Base-by-base conservation (phyloP, 2,329 filamentous ascomycete genomes). In the Alternaria postmessia region DNA sequence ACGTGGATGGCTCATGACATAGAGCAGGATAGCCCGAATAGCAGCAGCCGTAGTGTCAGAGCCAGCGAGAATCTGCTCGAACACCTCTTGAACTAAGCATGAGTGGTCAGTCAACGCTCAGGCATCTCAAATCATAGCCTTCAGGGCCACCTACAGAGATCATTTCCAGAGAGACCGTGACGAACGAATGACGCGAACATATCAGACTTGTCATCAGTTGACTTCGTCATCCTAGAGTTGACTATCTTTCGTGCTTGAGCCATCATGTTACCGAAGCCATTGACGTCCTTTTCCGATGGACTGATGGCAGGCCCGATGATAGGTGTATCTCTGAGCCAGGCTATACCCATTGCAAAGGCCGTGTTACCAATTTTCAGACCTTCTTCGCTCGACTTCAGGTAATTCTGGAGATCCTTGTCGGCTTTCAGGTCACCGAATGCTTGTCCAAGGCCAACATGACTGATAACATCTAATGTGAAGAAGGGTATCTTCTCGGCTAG, bases 31-130 rank as follows among this genome's bases (percentile, higher is more conserved):
- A 38, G 82, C 78, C 3, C 86, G 82, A 9, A 89, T 81, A 2
- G 81, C 81, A 0, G 84, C 85, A 0, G 87, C 85, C 0, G 85
- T 86, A 1, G 85, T 87, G 61, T 88, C 86, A 0, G 85, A 85
- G 4, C 86, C 87, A 5, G 86, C 86, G 5, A 86, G 77, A 41
- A 84, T 82, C 58, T 83, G 80, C 12, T 81, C 69, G 26, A 71
- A 71, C 0, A 77, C 80, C 62, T 84, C 82, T 51, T 75, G 62
- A 74, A 81, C 60, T 62, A 51, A 5, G 81, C 68, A 32, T 12
- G 14, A 12, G 8, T 24, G 32, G 7, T 51, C n/a, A 48, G n/a
- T 22, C 12, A 12, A 41, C 16, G 14, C 53, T 16, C 18, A 22
- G 4, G 7, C 11, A 28, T 9, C 32, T 11, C 8, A 11, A 5